These are phyloP conservation scores for Rhazya stricta DNA, from an alignment of 257 asterid species.

Conservation along the genomic window DNA sequence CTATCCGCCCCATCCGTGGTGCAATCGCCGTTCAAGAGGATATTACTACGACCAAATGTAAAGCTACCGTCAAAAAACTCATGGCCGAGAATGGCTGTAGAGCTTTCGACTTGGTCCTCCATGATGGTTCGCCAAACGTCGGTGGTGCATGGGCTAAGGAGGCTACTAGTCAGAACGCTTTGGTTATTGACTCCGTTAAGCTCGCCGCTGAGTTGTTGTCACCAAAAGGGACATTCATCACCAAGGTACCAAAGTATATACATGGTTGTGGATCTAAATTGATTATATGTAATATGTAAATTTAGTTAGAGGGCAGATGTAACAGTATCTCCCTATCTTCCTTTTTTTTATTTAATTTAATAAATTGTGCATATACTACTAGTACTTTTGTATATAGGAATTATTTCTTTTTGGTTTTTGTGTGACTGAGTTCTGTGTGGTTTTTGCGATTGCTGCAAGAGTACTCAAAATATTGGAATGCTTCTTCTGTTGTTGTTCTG, in stretches of 20 bases:
- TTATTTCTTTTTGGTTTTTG: background rate
- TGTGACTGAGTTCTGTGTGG: background rate
- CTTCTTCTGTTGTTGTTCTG: conserved; percentile 1
- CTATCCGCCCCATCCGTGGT: conserved; percentile 77
- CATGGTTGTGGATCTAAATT: background rate
- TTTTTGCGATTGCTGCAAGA: background rate
- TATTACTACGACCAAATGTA: conserved; percentile 66
- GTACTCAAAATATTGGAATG: background rate
- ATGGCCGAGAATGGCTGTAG: conserved; percentile 73
- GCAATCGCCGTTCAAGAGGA: conserved; percentile 75
- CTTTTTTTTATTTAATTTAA: too few species aligned
- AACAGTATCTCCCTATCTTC: background rate
- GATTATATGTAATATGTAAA: background rate
- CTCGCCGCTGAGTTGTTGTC: conserved; percentile 75
- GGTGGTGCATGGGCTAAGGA: conserved; percentile 98
- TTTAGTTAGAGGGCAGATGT: background rate
- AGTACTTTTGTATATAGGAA: background rate
- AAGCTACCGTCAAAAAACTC: conserved; percentile 46
- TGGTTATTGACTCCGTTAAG: conserved; percentile 89
- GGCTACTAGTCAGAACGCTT: conserved; percentile 80
- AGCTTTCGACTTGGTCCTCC: conserved; percentile 79
- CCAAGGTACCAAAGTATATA: conserved; percentile 51
- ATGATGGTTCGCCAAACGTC: conserved; percentile 88
- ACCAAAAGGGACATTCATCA: conserved; percentile 79
- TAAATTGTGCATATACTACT: background rate